Evolutionary conservation across 805 yeast species (phyloP), one percentile per base, ranked within the genome.

Genomic region (Saccharomycopsis fibuligera): DNA sequence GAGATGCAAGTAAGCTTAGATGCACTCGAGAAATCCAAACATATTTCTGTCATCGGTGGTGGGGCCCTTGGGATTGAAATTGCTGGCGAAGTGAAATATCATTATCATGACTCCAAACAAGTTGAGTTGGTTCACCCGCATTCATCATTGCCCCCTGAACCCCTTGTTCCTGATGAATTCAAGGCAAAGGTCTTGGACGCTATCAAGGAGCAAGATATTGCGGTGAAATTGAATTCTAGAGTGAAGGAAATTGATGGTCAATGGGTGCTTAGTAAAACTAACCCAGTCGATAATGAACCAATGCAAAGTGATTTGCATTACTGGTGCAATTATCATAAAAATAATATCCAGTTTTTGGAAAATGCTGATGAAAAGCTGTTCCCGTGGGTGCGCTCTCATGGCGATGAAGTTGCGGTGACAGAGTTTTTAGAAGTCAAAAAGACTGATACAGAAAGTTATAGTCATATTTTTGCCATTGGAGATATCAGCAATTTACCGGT

Each of bases 11-110:
- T 58, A 60, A n/a, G 65, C 76, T 9, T 36, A 9, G 8, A 16
- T 3, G 17, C 3, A 10, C 36, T 33, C 42, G 59, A 58, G 14
- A 39, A 49, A 2, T 66, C 72, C 14, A 58, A 69, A 8, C 62
- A 57, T 5, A 65, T 76, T n/a, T 68, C 74, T 4, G 62, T 71
- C 9, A 68, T 74, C 47, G 81, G 81, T 6, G 79, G 73, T 14
- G 81, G 81, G 19, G 75, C 79, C 1, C 60, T 74, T 21, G 80
- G 79, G 2, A 68, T 74, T 39, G 80, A 76, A 57, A 61, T 71
- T 23, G 74, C 77, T 1, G 76, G 71, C 27, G 79, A 75, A 48
- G 60, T 75, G 41, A 72, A 65, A 42, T 63, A 58, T 40, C 56
- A 58, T 21, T 71, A 61, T 52, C 66, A 68, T 1, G 64, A 64